phyloP scores from a whole-genome alignment of 345 rosid species.

The Linum trigynum region DNA sequence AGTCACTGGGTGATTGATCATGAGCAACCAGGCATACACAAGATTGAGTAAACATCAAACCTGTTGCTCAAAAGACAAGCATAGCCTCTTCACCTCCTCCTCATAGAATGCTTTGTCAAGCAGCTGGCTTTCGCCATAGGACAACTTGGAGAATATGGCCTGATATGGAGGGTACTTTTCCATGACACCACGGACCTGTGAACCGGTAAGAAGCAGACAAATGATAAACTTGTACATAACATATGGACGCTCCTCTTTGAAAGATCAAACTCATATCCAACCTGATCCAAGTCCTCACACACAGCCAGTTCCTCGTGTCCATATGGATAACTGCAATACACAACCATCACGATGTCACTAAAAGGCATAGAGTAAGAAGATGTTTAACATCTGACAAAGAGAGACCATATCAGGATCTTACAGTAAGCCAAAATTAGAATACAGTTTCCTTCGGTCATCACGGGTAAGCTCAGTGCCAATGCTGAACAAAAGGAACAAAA shows the following conservation, averaged over 20 bases:
- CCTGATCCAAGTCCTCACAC: conserved; percentile 89
- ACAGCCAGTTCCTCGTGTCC: conserved; percentile 90
- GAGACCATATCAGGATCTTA: conserved; percentile 25
- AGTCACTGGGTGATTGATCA: no score
- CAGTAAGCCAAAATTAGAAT: conserved; percentile 94
- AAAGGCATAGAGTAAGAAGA: background rate
- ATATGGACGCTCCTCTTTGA: background rate
- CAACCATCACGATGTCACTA: conserved; percentile 11
- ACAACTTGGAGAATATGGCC: conserved; percentile 69
- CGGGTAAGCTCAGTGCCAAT: conserved; percentile 98
- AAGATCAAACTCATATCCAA: conserved; percentile 15
- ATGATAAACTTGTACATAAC: background rate
- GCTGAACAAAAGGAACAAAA: conserved; percentile 33
- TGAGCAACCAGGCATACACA: background rate
- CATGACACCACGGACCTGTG: conserved; percentile 84
- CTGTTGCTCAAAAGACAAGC: conserved; percentile 96
- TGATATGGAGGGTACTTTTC: conserved; percentile 95
- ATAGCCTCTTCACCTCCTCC: conserved; percentile 97
- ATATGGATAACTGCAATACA: conserved; percentile 52
- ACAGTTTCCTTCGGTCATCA: conserved; percentile 91
- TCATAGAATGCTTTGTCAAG: conserved; percentile 97
- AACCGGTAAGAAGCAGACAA: conserved; percentile 4
- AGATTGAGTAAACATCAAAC: conserved; percentile 24
- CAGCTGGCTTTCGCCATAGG: conserved; percentile 96
- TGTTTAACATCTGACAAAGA: background rate